These are phyloP conservation scores for Heliamphora exappendiculata DNA, from an alignment of 148 eudicot species.

Conservation along the genomic window DNA sequence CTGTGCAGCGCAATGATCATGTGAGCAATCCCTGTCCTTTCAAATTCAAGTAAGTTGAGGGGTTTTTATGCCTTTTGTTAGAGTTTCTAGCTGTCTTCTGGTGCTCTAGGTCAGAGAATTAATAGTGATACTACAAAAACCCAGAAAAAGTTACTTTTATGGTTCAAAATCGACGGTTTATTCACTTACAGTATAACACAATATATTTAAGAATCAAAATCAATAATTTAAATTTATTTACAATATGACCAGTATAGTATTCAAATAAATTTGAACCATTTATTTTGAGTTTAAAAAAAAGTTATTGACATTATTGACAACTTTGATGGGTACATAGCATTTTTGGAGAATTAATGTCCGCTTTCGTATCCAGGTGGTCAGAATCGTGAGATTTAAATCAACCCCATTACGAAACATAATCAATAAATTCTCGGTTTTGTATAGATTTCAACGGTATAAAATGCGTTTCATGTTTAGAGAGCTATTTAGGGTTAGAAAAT, in stretches of 20 bases:
- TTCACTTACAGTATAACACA: too few species aligned
- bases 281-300: too few species aligned
- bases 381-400: constrained; percentile 13
- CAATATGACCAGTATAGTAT: too few species aligned
- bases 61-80: constrained; percentile 12
- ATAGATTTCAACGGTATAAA: constrained; percentile 11
- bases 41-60: constrained; percentile 21
- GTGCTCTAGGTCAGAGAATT: too few species aligned
- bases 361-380: constrained; percentile 16
- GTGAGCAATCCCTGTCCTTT: constrained; percentile 21
- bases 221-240: too few species aligned
- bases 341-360: constrained; percentile 13
- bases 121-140: too few species aligned
- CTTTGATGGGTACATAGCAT: too few species aligned
- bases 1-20: constrained; percentile 1
- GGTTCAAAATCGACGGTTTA: too few species aligned
- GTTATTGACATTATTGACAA: too few species aligned
- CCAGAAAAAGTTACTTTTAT: too few species aligned
- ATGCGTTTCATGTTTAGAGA: neutral
- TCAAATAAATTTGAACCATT: too few species aligned
- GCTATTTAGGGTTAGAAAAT: neutral
- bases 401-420: constrained; percentile 14
- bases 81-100: constrained; percentile 22
- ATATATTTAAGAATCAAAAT: too few species aligned
- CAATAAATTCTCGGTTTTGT: constrained; percentile 4